Conservation (phyloP, 2,329 filamentous ascomycete species). For the Arachnomyces sp. region DNA sequence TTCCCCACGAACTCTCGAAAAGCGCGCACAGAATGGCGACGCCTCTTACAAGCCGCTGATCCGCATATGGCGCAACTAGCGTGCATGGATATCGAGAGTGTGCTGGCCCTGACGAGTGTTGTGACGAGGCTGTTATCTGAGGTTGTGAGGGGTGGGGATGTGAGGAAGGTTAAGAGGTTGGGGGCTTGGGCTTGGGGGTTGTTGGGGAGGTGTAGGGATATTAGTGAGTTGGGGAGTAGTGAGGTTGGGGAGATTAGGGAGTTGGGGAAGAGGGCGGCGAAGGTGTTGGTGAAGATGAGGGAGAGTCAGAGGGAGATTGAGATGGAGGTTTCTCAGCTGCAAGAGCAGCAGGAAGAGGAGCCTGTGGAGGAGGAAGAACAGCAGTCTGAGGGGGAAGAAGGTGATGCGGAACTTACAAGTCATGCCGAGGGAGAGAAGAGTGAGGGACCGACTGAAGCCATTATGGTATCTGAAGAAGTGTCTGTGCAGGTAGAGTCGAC, state of each 20-base stretch:
- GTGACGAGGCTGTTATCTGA: conserved; percentile 52
- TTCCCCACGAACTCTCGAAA: conserved; percentile 47
- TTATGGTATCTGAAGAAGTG: not conserved
- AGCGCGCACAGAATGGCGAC: conserved; percentile 50
- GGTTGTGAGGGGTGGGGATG: conserved; percentile 54
- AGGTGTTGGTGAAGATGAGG: conserved; percentile 31
- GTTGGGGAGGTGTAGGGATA: conserved; percentile 63
- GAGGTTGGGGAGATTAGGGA: conserved; percentile 71
- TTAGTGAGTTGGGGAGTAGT: conserved; percentile 64
- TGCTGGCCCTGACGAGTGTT: conserved; percentile 56
- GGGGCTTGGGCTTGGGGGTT: conserved; percentile 82
- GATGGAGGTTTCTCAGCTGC: conserved; percentile 26
- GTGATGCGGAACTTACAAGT: conserved; percentile 11
- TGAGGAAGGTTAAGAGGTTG: conserved; percentile 54
- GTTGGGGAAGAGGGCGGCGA: conserved; percentile 66
- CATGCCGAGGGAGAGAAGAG: conserved; percentile 24
- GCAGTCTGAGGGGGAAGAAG: conserved; percentile 6
- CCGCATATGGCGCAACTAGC: conserved; percentile 45
- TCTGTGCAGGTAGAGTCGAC: conserved; percentile 2
- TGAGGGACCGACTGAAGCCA: conserved; percentile 5
- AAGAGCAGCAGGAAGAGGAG: conserved; percentile 26
- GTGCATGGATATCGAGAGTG: conserved; percentile 51
- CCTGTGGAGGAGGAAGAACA: conserved; percentile 20
- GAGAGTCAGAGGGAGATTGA: conserved; percentile 25
- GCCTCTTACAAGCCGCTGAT: conserved; percentile 28